These are phyloP conservation scores for Tagetes patula DNA, from an alignment of 129 eudicot species.

Conservation along the genomic window DNA sequence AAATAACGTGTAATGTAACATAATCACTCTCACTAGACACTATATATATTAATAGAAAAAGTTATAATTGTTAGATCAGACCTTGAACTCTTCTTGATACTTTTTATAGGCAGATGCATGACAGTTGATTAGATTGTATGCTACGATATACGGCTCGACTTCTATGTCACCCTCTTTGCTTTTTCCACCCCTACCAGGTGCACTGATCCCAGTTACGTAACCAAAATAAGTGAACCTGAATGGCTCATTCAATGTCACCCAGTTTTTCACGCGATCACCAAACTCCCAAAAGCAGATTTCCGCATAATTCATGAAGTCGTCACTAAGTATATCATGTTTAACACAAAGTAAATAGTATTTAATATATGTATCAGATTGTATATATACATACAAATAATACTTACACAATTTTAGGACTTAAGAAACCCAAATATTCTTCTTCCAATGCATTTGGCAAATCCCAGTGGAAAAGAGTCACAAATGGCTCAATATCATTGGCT, in stretches of 20 bases:
- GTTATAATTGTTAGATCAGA: not conserved
- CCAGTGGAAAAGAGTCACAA: constrained; percentile 43
- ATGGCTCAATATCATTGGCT: constrained; percentile 38
- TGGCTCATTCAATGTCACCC: constrained; percentile 49
- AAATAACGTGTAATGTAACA: not conserved
- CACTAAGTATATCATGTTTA: not conserved
- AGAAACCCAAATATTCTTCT: constrained; percentile 38
- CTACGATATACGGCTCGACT: constrained; percentile 43
- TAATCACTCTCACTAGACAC: not conserved
- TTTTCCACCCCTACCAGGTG: constrained; percentile 43
- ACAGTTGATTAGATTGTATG: constrained; percentile 42
- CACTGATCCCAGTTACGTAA: constrained; percentile 8
- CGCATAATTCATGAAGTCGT: constrained; percentile 29
- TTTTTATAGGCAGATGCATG: constrained; percentile 39
- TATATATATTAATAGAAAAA: not conserved
- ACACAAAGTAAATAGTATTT: too few relatives aligned
- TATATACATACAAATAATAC: not conserved
- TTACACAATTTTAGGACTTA: constrained; percentile 23
- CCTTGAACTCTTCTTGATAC: constrained; percentile 15
- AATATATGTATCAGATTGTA: too few relatives aligned
- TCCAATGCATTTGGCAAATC: constrained; percentile 41
- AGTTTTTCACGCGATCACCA: constrained; percentile 46
- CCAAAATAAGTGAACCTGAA: constrained; percentile 8
- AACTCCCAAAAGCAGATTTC: constrained; percentile 40
- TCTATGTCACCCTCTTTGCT: constrained; percentile 20